Evolutionary conservation across 129 eudicot species (phyloP).

Genomic region (Flaveria ramosissima): DNA sequence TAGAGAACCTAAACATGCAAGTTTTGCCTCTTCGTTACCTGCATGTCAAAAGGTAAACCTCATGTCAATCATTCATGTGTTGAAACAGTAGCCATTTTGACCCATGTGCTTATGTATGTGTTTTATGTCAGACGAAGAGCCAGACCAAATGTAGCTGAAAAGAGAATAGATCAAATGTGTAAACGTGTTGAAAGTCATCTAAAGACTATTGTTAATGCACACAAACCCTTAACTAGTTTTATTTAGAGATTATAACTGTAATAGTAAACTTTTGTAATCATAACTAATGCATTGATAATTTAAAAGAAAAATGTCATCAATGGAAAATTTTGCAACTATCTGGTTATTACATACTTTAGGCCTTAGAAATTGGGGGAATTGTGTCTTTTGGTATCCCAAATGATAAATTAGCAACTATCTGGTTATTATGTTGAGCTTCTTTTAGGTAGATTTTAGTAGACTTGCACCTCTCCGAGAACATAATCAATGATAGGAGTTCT

Average conservation of each 20-base stretch:
- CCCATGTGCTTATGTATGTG: background rate
- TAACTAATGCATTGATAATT: background rate
- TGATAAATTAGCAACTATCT: background rate
- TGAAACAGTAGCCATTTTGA: conserved; percentile 7
- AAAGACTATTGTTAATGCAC: background rate
- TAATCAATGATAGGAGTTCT: no score
- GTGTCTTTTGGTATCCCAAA: background rate
- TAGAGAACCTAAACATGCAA: conserved; percentile 71
- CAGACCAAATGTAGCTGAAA: background rate
- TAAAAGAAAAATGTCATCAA: background rate
- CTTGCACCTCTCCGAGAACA: no score
- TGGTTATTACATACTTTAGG: background rate
- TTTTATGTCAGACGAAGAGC: conserved; percentile 2
- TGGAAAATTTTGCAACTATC: no score
- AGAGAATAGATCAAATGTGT: background rate
- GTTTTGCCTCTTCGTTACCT: conserved; percentile 98
- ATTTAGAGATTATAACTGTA: background rate
- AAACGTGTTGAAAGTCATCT: background rate
- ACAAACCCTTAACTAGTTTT: background rate
- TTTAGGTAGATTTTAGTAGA: background rate
- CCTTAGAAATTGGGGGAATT: background rate
- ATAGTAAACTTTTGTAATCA: background rate
- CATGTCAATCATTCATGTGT: conserved; percentile 1
- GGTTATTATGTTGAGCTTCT: background rate
- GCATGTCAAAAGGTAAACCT: conserved; percentile 32